Evolutionary conservation across 2,329 filamentous ascomycete genomes (phyloP).

Genomic region (Gnomoniopsis sp.): DNA sequence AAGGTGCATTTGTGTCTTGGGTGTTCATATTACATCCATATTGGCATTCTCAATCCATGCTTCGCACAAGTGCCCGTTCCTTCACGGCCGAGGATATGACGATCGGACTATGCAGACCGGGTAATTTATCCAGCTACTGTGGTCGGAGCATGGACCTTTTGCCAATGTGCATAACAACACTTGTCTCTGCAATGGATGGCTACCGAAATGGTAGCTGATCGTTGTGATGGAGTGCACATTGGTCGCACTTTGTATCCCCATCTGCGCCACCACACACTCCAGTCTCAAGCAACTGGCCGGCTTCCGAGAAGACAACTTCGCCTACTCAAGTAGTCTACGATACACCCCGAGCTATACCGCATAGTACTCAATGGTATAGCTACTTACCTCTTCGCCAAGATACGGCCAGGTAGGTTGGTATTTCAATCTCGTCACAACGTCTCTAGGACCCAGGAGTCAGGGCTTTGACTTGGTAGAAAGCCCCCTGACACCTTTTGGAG

Average conservation of each 20-base stretch:
- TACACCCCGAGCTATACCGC: neutral
- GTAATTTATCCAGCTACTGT: neutral
- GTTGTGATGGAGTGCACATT: neutral
- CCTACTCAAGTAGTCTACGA: neutral
- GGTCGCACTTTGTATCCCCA: neutral
- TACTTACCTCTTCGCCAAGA: neutral
- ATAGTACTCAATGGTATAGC: neutral
- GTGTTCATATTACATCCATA: neutral
- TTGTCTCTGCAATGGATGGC: neutral
- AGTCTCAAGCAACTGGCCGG: neutral
- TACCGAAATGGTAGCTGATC: neutral
- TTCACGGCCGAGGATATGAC: no score
- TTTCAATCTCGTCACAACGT: neutral
- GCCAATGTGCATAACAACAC: neutral
- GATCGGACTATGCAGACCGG: no score
- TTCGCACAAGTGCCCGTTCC: no score
- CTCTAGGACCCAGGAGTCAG: neutral
- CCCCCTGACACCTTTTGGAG: no score
- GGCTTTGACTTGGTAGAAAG: neutral
- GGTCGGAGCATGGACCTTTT: neutral
- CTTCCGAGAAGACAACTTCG: neutral
- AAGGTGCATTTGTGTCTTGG: no score
- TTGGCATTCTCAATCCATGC: neutral
- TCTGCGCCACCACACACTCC: neutral
- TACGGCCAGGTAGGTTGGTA: neutral